Base-by-base conservation (phyloP, 139 green algal genomes). In the Bryopsis sp. region DNA sequence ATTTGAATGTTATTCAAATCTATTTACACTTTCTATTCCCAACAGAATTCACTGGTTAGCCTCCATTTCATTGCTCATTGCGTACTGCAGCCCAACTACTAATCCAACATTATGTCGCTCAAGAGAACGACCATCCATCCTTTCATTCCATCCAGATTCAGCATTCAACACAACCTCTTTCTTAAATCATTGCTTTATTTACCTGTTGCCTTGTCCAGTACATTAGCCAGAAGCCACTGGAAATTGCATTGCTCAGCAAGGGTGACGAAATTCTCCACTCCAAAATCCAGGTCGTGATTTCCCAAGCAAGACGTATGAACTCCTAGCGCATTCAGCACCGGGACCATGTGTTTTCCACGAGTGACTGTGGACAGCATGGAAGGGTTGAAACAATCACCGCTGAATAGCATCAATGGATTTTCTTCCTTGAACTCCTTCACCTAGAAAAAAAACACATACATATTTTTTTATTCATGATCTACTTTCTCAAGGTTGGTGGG, bases 171-270 rank as follows among this genome's bases (percentile, higher is more conserved):
- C n/a, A n/a, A n/a, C n/a, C n/a, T n/a, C n/a, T n/a, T n/a, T n/a
- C n/a, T n/a, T n/a, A n/a, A n/a, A n/a, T n/a, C n/a, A n/a, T n/a
- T n/a, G n/a, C n/a, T 50, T 50, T 34, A 22, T 71, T 67, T 47
- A 72, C 74, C 72, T 62, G 85, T 91, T 0, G 59, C 28, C 2
- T 39, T 54, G 32, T 90, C 83, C 39, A 88, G 68, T 33, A 93
- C 80, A 73, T 94, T 94, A 19, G 71, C 74, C 63, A 94, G 82
- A 31, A 94, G 77, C 87, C 87, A 94, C 1, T 84, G 85, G 68
- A 94, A 94, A 33, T 78, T 76, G 62, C 80, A 91, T 34, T 74
- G 32, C 0, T 22, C 35, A 38, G 78, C 67, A 11, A 90, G 81
- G 47, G 79, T 68, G 43, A 74, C 34, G n/a, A 90, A 50, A 19